A percentile compares a stretch with the other conserved stretches of the same genome.
Evolutionary conservation across 495 filamentous ascomycete species (phyloP).

Genomic region (Filosporella fistucella): DNA sequence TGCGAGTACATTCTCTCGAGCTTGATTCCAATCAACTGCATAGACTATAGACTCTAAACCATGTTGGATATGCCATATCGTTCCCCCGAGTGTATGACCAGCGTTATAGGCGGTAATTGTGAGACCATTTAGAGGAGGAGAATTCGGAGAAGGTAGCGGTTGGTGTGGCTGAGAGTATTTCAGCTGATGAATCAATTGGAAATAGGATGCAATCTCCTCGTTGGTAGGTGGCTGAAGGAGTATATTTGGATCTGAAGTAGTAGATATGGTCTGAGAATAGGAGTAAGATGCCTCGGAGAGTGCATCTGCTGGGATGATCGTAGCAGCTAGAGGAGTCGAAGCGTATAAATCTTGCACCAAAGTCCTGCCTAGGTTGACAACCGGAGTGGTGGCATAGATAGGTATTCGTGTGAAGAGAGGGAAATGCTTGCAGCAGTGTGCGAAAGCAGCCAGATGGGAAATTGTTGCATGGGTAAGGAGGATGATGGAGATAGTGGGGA

Average conservation of each 20-base stretch:
- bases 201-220: conserved; percentile 89
- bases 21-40: conserved; percentile 96
- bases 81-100: conserved; percentile 91
- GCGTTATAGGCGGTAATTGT: conserved; percentile 96
- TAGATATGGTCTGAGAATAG: conserved; percentile 43
- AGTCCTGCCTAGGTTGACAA: conserved; percentile 88
- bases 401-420: conserved; percentile 89
- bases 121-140: conserved; percentile 83
- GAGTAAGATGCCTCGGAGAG: conserved; percentile 62
- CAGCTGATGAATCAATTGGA: conserved; percentile 84
- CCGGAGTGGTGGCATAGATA: conserved; percentile 91
- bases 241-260: conserved; percentile 42
- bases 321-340: conserved; percentile 81
- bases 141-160: conserved; percentile 78
- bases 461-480: conserved; percentile 92
- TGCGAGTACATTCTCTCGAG: conserved; percentile 84
- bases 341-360: conserved; percentile 89
- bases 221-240: conserved; percentile 74
- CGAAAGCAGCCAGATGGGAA: conserved; percentile 86
- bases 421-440: conserved; percentile 95
- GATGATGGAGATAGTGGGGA: conserved; percentile 86
- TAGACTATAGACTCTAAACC: conserved; percentile 96
- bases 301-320: conserved; percentile 65
- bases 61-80: conserved; percentile 98
- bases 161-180: conserved; percentile 97